Base-by-base conservation (phyloP, 2,329 filamentous ascomycete genomes). In the Hypoxylon sp. region DNA sequence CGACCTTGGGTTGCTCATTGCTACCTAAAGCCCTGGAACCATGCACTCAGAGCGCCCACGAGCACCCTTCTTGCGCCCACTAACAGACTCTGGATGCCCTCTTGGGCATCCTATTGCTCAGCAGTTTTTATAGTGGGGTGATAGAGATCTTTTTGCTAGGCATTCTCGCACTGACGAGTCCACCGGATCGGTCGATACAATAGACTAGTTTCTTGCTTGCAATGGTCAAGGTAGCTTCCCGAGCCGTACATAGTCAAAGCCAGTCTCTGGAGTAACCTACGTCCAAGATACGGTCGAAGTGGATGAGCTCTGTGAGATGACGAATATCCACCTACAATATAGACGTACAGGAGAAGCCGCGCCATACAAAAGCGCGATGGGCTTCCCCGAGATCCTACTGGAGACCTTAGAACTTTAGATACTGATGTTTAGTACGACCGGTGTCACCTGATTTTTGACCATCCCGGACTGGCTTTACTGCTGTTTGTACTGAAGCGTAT, bases 181-280 rank as follows among this genome's bases (percentile, higher is more conserved):
- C 70, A 67, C 73, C 67, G 62, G 69, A 75, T 75, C 72, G 71
- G 74, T 71, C 74, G 72, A 75, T 72, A 74, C 72, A 69, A 67
- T 67, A 65, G 58, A 72, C 68, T 68, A 68, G 67, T 63, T 61
- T 67, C 52, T 47, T 67, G 64, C 66, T 62, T 69, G 55, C 37
- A 39, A 60, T 59, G 56, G 63, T 67, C 60, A 71, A 56, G 50
- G 44, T 58, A 60, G 61, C 54, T 72, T 62, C 53, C 70, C 54
- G 57, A 63, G 63, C 56, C 50, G 55, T 70, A 62, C 61, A 68
- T 57, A 57, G 52, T 57, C 26, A 54, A 51, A 35, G 60, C 61
- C 61, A 44, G 53, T 67, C 37, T 68, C 72, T 74, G 70, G 70
- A 66, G 68, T 65, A 48, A 26, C 17, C 68, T 57, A 44, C 31